Base-by-base conservation (phyloP, 1,139 yeast genomes). In the Kurtzmaniella quercitrusa region DNA sequence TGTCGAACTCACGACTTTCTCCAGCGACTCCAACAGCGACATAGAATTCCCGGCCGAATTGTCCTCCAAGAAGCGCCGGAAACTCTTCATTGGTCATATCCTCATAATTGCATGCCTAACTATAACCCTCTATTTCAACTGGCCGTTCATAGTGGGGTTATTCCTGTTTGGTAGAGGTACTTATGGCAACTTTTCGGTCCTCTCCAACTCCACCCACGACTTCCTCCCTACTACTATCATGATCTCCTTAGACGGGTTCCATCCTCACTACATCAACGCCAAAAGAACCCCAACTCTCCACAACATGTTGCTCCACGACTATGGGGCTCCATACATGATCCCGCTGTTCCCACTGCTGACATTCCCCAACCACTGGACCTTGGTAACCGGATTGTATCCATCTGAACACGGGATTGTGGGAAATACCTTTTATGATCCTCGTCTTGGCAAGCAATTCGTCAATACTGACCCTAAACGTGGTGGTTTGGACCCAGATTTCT, bases 341-440 rank as follows among this genome's bases (percentile, higher is more conserved):
- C 96, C 97, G 0, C 78, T 89, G 5, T 90, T 90, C 60, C 97
- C 97, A 2, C 79, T 95, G 0, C 86, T 90, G 34, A 87, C 96
- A 1, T 87, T 88, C 55, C 95, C 96, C 0, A 90, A 91, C 59
- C 96, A 89, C 60, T 91, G 96, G 94, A 82, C 96, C 0, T 60
- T 91, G 51, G 82, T 86, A 1, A 91, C 97, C 0, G 98, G 98
- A 0, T 64, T 86, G 41, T 79, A 82, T 47, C 97, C 98, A 1
- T 75, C 82, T 2, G 80, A 83, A 45, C 96, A 91, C 60, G 96
- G 97, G 1, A 84, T 90, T 33, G 86, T 91, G 1, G 91, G 95
- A 2, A 89, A 90, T 62, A 79, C 84, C 0, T 90, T 90, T 57
- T 87, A 62, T 58, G 96, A 88, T 55, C 81, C 89, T 0, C 55